Evolutionary conservation across 306 rosid species (phyloP).

Genomic region (Pyrus communis): DNA sequence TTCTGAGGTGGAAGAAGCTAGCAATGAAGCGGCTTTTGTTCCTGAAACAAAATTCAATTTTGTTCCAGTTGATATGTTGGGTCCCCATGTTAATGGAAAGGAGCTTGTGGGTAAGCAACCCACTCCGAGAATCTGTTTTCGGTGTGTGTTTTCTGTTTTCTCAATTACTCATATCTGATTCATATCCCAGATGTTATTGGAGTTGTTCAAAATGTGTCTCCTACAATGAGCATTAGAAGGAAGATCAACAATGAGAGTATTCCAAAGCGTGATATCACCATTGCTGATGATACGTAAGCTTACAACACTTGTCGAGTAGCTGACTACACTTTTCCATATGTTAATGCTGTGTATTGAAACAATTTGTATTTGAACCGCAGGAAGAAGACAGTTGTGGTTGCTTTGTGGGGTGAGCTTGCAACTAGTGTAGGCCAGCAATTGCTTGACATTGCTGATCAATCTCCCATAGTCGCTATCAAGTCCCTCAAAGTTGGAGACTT

Average conservation of each 20-base stretch:
- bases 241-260: slow-evolving; percentile 68
- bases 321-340: background rate
- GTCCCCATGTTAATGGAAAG: slow-evolving; percentile 62
- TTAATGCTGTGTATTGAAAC: background rate
- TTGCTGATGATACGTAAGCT: slow-evolving; percentile 84
- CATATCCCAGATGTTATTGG: slow-evolving; percentile 67
- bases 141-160: background rate
- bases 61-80: slow-evolving; percentile 76
- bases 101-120: slow-evolving; percentile 73
- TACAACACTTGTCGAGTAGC: background rate
- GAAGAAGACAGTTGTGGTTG: slow-evolving; percentile 76
- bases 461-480: slow-evolving; percentile 75
- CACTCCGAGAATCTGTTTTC: background rate
- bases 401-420: slow-evolving; percentile 92
- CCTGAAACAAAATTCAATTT: slow-evolving; percentile 73
- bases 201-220: slow-evolving; percentile 73
- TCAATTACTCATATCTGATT: background rate
- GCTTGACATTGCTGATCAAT: slow-evolving; percentile 54
- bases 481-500: slow-evolving; percentile 84
- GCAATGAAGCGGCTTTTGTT: slow-evolving; percentile 56
- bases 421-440: slow-evolving; percentile 70
- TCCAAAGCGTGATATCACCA: slow-evolving; percentile 87
- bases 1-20: slow-evolving; percentile 87
- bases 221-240: slow-evolving; percentile 82
- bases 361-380: slow-evolving; percentile 30